These are phyloP conservation scores for Esteya vermicola DNA, from an alignment of 2,329 filamentous ascomycete species.

Conservation along the genomic window DNA sequence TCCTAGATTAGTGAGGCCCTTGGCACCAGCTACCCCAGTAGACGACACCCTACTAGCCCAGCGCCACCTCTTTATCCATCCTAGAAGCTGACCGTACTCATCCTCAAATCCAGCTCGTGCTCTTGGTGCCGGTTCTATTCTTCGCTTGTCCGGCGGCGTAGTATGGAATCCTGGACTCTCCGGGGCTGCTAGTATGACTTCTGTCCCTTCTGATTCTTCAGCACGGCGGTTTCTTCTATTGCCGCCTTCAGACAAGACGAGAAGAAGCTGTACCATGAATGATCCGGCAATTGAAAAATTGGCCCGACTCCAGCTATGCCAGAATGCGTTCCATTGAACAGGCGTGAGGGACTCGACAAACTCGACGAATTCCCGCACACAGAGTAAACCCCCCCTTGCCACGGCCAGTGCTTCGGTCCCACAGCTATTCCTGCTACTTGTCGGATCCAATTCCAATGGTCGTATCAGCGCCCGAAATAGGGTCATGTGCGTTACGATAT, in stretches of 20 bases:
- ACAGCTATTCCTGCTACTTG: neutral
- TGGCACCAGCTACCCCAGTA: slow-evolving; percentile 8
- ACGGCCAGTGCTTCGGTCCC: slow-evolving; percentile 5
- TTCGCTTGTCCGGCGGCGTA: no score
- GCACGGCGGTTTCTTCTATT: neutral
- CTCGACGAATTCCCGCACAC: slow-evolving; percentile 11
- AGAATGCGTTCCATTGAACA: slow-evolving; percentile 10
- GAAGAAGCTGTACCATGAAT: slow-evolving; percentile 9
- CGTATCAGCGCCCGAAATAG: slow-evolving; percentile 18
- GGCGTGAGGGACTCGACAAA: slow-evolving; percentile 10
- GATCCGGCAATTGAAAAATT: slow-evolving; percentile 10
- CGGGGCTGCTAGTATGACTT: neutral
- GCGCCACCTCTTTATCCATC: slow-evolving; percentile 9
- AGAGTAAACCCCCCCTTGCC: slow-evolving; percentile 6
- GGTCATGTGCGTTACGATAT: slow-evolving; percentile 20
- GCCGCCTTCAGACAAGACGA: slow-evolving; percentile 1
- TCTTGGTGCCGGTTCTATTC: neutral
- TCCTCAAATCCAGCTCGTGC: slow-evolving; percentile 1
- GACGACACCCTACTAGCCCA: slow-evolving; percentile 8
- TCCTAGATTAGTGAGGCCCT: slow-evolving; percentile 9
- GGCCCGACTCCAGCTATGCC: slow-evolving; percentile 11
- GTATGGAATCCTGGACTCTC: no score
- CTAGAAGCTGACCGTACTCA: slow-evolving; percentile 7
- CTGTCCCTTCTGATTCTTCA: neutral
- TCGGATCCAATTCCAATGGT: slow-evolving; percentile 14